phyloP scores from a whole-genome alignment of 2,329 filamentous ascomycete genomes.

The Tolypocladium tundrense region DNA sequence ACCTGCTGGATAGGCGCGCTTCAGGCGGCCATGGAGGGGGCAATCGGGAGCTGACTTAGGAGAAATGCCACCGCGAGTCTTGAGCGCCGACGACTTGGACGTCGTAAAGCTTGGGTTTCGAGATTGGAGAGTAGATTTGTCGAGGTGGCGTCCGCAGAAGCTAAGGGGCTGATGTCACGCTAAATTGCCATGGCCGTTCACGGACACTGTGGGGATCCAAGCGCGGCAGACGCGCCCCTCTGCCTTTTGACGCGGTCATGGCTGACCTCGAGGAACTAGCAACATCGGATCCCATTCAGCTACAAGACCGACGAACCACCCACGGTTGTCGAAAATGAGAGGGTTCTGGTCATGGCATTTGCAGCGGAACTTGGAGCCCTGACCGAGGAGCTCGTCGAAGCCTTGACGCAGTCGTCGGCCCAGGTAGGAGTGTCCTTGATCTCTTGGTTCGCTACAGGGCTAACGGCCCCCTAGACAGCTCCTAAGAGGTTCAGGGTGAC shows the following conservation, averaged over 20 bases:
- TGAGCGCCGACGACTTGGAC: neutral
- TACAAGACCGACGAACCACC: neutral
- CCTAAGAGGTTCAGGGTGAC: conserved; percentile 29
- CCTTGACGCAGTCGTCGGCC: conserved; percentile 44
- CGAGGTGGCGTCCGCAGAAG: neutral
- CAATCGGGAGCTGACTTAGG: neutral
- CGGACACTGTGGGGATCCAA: neutral
- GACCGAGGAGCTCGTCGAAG: conserved; percentile 60
- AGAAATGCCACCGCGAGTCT: neutral
- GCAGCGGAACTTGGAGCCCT: conserved; percentile 53
- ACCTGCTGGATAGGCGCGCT: neutral
- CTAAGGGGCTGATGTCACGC: neutral
- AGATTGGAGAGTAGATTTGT: neutral
- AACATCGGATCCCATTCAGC: neutral
- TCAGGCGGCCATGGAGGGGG: conserved; percentile 3
- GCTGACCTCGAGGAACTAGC: neutral
- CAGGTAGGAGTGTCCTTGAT: conserved; percentile 31
- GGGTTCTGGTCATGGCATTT: conserved; percentile 51
- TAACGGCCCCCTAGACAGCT: conserved; percentile 12
- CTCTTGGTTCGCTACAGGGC: neutral
- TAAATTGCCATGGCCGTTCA: neutral
- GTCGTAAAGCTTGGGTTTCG: neutral
- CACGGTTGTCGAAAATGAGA: neutral
- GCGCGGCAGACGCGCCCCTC: neutral
- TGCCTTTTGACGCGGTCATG: neutral